Evolutionary conservation across 2,329 filamentous ascomycete species (phyloP).

Genomic region (Aspergillus caelatus): DNA sequence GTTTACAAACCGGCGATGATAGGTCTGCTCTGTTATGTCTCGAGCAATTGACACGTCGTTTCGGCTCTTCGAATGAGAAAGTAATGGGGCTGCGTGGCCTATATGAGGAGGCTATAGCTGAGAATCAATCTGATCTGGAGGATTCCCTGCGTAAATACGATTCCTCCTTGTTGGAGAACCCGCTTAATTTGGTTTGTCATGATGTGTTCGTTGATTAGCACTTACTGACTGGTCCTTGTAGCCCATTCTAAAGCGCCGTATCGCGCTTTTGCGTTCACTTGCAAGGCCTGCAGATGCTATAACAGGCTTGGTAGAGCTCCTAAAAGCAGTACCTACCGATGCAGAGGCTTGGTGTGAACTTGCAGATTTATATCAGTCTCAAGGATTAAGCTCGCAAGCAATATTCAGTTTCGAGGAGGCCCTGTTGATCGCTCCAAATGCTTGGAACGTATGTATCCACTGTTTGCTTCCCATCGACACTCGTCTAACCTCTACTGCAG

Average conservation of each 20-base stretch:
- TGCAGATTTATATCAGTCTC: slow-evolving; percentile 79
- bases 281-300: slow-evolving; percentile 73
- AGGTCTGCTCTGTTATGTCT: slow-evolving; percentile 74
- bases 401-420: slow-evolving; percentile 91
- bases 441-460: slow-evolving; percentile 77
- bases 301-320: slow-evolving; percentile 69
- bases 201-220: slow-evolving; percentile 5
- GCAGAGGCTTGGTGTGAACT: slow-evolving; percentile 92
- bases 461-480: not conserved
- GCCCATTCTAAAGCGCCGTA: slow-evolving; percentile 82
- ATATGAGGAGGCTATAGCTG: slow-evolving; percentile 79
- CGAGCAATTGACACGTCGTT: slow-evolving; percentile 74
- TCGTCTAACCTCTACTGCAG: slow-evolving; percentile 46
- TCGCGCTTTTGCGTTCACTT: slow-evolving; percentile 77
- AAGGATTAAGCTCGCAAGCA: slow-evolving; percentile 79
- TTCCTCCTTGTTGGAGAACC: slow-evolving; percentile 70
- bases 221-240: slow-evolving; percentile 45
- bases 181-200: slow-evolving; percentile 73
- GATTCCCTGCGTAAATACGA: slow-evolving; percentile 77
- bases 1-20: slow-evolving; percentile 82
- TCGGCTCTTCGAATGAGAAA: slow-evolving; percentile 81
- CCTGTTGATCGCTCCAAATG: slow-evolving; percentile 80
- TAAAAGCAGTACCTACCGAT: slow-evolving; percentile 86
- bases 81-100: slow-evolving; percentile 82
- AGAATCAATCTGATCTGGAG: slow-evolving; percentile 66